phyloP scores from a whole-genome alignment of 2,329 filamentous ascomycete genomes.

The Phialophora verrucosa region DNA sequence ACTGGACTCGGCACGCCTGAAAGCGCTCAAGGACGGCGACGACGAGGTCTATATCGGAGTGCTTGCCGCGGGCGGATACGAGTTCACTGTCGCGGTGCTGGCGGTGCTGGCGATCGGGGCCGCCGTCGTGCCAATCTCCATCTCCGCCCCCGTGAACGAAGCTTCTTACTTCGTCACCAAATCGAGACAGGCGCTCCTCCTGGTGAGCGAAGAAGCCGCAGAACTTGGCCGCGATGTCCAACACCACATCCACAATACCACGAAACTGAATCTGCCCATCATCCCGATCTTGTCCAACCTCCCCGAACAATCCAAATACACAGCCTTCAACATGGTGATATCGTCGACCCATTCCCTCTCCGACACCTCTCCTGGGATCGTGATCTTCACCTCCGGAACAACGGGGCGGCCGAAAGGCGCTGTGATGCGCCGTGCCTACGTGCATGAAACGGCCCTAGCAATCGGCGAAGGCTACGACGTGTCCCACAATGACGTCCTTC shows the following conservation, averaged over 20 bases:
- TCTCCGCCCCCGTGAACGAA: not conserved
- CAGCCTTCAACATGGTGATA: constrained; percentile 6
- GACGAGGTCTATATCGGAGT: constrained; percentile 17
- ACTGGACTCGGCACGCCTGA: not conserved
- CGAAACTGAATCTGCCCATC: constrained; percentile 33
- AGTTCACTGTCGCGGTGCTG: constrained; percentile 55
- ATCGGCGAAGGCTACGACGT: constrained; percentile 35
- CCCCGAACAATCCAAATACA: not conserved
- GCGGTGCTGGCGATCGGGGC: constrained; percentile 55
- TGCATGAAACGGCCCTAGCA: constrained; percentile 36
- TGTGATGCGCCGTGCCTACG: constrained; percentile 28
- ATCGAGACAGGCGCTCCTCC: not conserved
- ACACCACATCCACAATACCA: not conserved
- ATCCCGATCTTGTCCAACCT: constrained; percentile 35
- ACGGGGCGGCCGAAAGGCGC: constrained; percentile 38
- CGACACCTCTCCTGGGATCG: constrained; percentile 27
- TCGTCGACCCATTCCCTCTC: not conserved
- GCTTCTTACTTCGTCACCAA: not conserved
- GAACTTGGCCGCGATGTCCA: not conserved
- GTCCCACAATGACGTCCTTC: constrained; percentile 42
- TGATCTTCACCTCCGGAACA: constrained; percentile 41
- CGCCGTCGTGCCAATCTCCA: constrained; percentile 52
- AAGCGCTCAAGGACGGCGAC: not conserved
- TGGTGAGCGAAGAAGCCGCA: not conserved
- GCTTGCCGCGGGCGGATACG: constrained; percentile 51